Percentiles rank a stretch among this genome's conserved stretches.
These are phyloP conservation scores for cucumber (Cucumis sativus) DNA, from an alignment of 306 rosid species.

Conservation along the genomic window Cucumber_9930_V3 NC_026655.2:32045001-32045500, in stretches of 20 bases:
- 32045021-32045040: conserved; percentile 81
- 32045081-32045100: conserved; percentile 13
- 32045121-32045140: not conserved
- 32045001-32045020: conserved; percentile 94
- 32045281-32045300: not conserved
- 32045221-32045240: not conserved
- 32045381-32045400: not conserved
- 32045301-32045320: not conserved
- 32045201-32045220: not conserved
- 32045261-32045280: not conserved
- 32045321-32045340: not conserved
- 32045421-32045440: not conserved
- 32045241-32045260: not conserved
- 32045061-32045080: conserved; percentile 77
- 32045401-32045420: not conserved
- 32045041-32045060: conserved; percentile 80
- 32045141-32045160: not conserved
- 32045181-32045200: not conserved
- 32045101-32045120: conserved; percentile 12
- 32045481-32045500: not conserved
- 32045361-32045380: not conserved
- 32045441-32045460: not conserved
- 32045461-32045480: not conserved
- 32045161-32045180: not conserved
- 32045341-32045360: not conserved